Base-by-base conservation (phyloP, 345 rosid genomes). In the Brassica rapa region DNA sequence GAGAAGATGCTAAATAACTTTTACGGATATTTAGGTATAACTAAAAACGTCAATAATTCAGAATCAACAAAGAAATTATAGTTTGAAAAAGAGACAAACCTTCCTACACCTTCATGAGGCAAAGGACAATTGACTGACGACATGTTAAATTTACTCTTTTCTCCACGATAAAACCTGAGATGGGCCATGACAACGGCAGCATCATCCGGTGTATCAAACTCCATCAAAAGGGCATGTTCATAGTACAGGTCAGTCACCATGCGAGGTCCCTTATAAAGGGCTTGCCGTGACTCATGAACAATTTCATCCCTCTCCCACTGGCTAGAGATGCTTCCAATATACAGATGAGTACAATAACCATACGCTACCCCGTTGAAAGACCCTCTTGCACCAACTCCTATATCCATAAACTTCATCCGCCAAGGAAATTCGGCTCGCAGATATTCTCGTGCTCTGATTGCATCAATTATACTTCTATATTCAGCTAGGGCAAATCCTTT, bases 271-370 rank as follows among this genome's bases (percentile, higher is more conserved):
- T 84, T 90, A 68, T 86, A 87, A 72, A 89, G 75, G 71, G 85
- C 96, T 85, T 93, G 92, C 85, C 91, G 86, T 46, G 96, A 88
- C 88, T 95, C 98, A 81, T 87, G 88, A 71, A 95, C 82, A 72
- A 88, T 83, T 73, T 93, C 97, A 72, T 95, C 99, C 86, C 86
- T 91, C 74, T 83, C 93, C 97, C 97, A 90, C 71, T 85, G 99
- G 83, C 88, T 91, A 39, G 84, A 78, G 81, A 95, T 84, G 82
- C 86, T 84, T 49, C 98, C 96, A 76, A 89, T 87, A 83, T 90
- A 93, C 83, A 95, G 86, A 84, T 89, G 86, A 78, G 82, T 79
- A 82, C 93, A 89, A 65, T 88, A 91, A 75, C 98, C 98, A 67
- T 87, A 82, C 4, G 93, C 95, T 62, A 86, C 90, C 72, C 98